These are phyloP conservation scores for Scheffersomyces cryptocercus DNA, from an alignment of 1,139 yeast species.

Conservation along the genomic window DNA sequence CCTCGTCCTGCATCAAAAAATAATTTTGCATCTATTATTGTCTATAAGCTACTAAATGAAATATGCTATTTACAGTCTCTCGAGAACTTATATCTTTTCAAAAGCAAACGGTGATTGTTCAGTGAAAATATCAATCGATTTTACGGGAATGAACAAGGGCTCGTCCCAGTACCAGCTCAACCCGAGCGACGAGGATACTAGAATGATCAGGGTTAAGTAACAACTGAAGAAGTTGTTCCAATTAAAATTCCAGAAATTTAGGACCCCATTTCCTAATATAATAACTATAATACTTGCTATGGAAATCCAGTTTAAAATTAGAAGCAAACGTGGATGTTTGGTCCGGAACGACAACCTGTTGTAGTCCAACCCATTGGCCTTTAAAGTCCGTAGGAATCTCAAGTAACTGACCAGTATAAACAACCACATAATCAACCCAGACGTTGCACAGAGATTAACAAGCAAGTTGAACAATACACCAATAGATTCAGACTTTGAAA, in stretches of 20 bases:
- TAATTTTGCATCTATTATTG: no score
- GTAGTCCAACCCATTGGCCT: not conserved
- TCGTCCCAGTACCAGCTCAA: conserved; percentile 6
- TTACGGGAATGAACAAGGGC: conserved; percentile 10
- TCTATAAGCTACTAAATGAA: no score
- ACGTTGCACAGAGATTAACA: conserved; percentile 22
- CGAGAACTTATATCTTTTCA: not conserved
- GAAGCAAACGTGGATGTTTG: conserved; percentile 1
- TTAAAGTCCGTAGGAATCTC: conserved; percentile 10
- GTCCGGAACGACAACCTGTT: not conserved
- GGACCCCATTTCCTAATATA: conserved; percentile 13
- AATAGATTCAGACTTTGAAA: conserved; percentile 14
- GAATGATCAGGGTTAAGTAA: conserved; percentile 12
- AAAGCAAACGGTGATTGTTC: conserved; percentile 9
- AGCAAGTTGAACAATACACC: conserved; percentile 16
- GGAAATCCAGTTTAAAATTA: conserved; percentile 6
- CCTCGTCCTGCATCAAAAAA: no score
- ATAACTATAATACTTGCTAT: conserved; percentile 12
- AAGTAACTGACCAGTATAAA: conserved; percentile 15
- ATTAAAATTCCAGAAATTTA: conserved; percentile 10
- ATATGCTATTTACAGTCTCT: no score
- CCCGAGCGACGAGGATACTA: conserved; percentile 2
- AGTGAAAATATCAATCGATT: conserved; percentile 6
- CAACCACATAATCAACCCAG: conserved; percentile 28
- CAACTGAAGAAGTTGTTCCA: conserved; percentile 13